Base-by-base conservation (phyloP, 1,139 yeast species). In the Yamadazyma siamensis region DNA sequence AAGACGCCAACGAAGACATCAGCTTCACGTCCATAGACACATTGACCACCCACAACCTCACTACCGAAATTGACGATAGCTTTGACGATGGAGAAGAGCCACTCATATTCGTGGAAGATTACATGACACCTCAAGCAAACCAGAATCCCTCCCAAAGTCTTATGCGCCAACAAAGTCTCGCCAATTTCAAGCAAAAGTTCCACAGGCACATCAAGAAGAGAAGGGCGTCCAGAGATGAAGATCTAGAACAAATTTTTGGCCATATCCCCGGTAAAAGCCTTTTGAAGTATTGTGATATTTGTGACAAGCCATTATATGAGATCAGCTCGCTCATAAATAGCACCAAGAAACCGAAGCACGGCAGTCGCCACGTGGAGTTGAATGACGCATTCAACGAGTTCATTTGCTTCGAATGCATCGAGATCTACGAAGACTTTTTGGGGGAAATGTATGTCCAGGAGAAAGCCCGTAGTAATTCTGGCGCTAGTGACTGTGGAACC, bases 281-380 rank as follows among this genome's bases (percentile, higher is more conserved):
- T 22, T 31, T 46, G 33, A 75, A 74, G 41, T 65, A 74, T 46
- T 80, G 88, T 47, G 77, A 78, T 15, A 59, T 80, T 10, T 80
- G 88, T 50, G 84, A 79, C 27, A 74, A 69, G 34, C 84, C 86
- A 6, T 50, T 80, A 14, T 80, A 80, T 48, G 87, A 80, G 38
- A 56, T 80, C 26, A 75, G 82, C 35, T 65, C 80, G 4, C 49
- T 73, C 23, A 47, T 65, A 27, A 54, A 54, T 37, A 55, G 54
- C 39, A 50, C 45, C 41, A 33, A 31, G 21, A 18, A 18, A 18
- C 20, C 7, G 10, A 10, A 10, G 10, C 20, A 18, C 20, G 20
- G 20, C 20, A 10, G 20, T 10, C 20, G 20, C 7, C 9, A 18
- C 20, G 10, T 8, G 7, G 44, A 28, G 34, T 43, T 36, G 15